Conservation (phyloP, 2,329 filamentous ascomycete species). For the Microdochium paspali region DNA sequence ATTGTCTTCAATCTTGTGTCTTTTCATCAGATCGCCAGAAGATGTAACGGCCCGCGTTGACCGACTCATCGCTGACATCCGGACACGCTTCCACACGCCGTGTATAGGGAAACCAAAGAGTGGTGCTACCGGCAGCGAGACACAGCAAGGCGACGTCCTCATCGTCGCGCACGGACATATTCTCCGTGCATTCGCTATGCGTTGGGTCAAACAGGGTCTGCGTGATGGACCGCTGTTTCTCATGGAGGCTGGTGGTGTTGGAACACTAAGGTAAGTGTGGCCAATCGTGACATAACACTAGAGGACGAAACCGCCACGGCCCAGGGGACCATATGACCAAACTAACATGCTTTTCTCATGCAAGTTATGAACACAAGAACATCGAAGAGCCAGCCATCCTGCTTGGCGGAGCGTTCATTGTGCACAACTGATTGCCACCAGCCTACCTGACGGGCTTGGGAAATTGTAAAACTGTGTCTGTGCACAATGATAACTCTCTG, state of each 20-base stretch:
- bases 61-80: conserved; percentile 64
- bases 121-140: conserved; percentile 25
- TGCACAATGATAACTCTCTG: too few species aligned
- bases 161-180: conserved; percentile 90
- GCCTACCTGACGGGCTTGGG: too few species aligned
- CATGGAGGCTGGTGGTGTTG: conserved; percentile 82
- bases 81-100: conserved; percentile 52
- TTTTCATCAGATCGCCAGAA: conserved; percentile 48
- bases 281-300: too few species aligned
- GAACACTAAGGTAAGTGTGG: conserved; percentile 56
- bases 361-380: conserved; percentile 69
- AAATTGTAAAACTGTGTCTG: too few species aligned
- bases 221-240: conserved; percentile 69
- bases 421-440: conserved; percentile 12
- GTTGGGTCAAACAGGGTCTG: conserved; percentile 70
- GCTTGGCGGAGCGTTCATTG: conserved; percentile 61
- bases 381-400: conserved; percentile 73
- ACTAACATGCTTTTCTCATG: neutral
- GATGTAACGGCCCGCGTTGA: conserved; percentile 69
- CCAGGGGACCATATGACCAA: too few species aligned
- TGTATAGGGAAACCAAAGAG: conserved; percentile 43
- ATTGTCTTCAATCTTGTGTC: neutral
- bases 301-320: too few species aligned
- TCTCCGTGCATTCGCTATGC: conserved; percentile 75
- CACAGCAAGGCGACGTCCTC: conserved; percentile 53